Evolutionary conservation across 768 basidiomycete species (phyloP).

Genomic region (Boletus vinaceobasis): DNA sequence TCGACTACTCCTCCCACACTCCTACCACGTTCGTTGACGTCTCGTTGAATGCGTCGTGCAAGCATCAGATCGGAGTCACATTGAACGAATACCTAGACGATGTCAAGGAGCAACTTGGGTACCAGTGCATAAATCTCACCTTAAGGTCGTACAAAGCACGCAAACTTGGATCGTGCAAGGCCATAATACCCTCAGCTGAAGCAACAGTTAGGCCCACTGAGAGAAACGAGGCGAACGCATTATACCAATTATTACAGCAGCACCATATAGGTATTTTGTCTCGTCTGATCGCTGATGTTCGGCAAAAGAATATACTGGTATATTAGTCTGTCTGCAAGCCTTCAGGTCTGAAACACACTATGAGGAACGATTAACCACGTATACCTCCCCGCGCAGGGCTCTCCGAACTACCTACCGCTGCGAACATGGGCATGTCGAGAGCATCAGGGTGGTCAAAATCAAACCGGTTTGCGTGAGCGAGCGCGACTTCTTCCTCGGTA

Average conservation of each 20-base stretch:
- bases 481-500: conserved; percentile 68
- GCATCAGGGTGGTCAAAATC: conserved; percentile 94
- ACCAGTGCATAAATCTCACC: conserved; percentile 37
- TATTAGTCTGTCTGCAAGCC: conserved; percentile 76
- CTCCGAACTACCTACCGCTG: conserved; percentile 48
- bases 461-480: conserved; percentile 77
- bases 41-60: conserved; percentile 84
- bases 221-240: neutral
- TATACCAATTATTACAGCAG: conserved; percentile 82
- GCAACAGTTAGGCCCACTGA: neutral
- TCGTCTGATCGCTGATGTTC: conserved; percentile 81
- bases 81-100: conserved; percentile 75
- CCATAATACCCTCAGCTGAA: conserved; percentile 88
- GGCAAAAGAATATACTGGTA: conserved; percentile 92
- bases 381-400: neutral
- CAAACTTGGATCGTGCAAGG: conserved; percentile 74
- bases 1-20: conserved; percentile 84
- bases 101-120: neutral
- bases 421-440: conserved; percentile 87
- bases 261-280: conserved; percentile 88
- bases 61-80: conserved; percentile 97
- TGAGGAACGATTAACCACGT: neutral
- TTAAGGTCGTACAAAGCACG: conserved; percentile 89
- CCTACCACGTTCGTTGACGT: conserved; percentile 84
- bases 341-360: conserved; percentile 88